Evolutionary conservation across 768 basidiomycete species (phyloP), one percentile per base, ranked within the genome.

Genomic region (Asterophora lycoperdoides): DNA sequence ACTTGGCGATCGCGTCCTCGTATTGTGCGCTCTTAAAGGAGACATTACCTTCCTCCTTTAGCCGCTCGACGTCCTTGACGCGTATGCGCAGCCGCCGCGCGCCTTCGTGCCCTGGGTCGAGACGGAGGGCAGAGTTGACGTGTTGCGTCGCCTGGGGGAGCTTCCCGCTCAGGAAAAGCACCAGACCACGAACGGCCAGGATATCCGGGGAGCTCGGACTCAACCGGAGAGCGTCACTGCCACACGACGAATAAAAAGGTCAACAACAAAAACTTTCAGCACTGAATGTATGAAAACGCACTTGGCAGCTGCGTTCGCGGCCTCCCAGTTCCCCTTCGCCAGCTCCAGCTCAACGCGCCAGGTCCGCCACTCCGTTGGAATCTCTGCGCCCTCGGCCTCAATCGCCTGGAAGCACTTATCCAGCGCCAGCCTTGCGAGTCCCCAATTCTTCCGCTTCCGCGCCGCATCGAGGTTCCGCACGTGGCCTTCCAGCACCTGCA

Each of bases 31-130:
- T 47, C 65, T 92, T 91, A 68, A 93, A 94, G 1, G 80, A 75
- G 1, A 64, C 59, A 55, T 94, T 93, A 0, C 92, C 92, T 53
- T 90, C 90, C 54, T 93, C 91, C 60, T 93, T 93, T 36, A 86
- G 62, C 49, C 80, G 72, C 52, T 94, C 91, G 14, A 94, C 81
- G 29, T 88, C 86, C 56, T 85, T 87, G n/a, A 89, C 76, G 5
- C 88, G 80, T 63, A 83, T 86, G 36, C 91, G 78, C 45, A 93
- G 68, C 37, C 76, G 77, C 51, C 81, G 79, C 0, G 90, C 89
- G 5, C 70, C 71, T 50, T 81, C 80, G 57, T 88, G 79, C 11
- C 84, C 85, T 0, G 91, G 92, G 62, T 93, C 92, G 28, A 84
- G 69, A 18, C 86, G 78, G 6, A 94, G 75, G 0, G 90, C 89